Percentiles rank a stretch among this genome's conserved stretches.
These are phyloP conservation scores for Kondoa malvinella DNA, from an alignment of 768 basidiomycete species.

Conservation along the genomic window DNA sequence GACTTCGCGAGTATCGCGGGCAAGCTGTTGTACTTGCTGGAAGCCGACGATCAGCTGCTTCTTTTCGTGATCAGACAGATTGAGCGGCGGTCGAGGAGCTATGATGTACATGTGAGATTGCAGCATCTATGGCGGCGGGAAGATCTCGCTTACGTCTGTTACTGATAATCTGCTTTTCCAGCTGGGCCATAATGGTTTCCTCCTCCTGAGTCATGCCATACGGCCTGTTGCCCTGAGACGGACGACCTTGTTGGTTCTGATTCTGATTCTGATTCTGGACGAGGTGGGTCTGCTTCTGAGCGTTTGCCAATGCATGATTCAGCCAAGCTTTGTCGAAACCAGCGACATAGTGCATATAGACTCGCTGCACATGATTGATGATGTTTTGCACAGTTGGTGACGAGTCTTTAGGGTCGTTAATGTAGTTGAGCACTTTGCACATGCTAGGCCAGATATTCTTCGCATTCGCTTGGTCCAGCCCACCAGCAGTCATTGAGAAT, in stretches of 20 bases:
- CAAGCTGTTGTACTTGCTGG: background rate
- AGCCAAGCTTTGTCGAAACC: background rate
- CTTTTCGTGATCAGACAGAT: background rate
- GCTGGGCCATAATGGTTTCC: no score
- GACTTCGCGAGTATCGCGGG: background rate
- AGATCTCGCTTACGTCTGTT: no score
- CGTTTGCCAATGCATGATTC: background rate
- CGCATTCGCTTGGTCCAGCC: background rate
- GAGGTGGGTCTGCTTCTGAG: background rate
- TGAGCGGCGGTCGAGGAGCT: background rate
- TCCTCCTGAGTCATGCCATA: no score
- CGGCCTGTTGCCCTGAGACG: no score
- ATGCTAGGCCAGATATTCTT: background rate
- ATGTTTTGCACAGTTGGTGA: background rate
- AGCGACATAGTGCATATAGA: background rate
- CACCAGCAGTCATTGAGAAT: background rate
- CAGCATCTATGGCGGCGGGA: background rate
- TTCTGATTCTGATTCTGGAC: background rate
- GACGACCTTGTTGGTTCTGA: background rate
- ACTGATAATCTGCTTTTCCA: no score
- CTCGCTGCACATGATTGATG: background rate
- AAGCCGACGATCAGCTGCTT: background rate
- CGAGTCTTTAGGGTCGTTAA: background rate
- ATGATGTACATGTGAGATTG: no score
- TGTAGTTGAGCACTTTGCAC: background rate